These are phyloP conservation scores for Leucosporidium yakuticum DNA, from an alignment of 768 basidiomycete genomes.

Conservation along the genomic window DNA sequence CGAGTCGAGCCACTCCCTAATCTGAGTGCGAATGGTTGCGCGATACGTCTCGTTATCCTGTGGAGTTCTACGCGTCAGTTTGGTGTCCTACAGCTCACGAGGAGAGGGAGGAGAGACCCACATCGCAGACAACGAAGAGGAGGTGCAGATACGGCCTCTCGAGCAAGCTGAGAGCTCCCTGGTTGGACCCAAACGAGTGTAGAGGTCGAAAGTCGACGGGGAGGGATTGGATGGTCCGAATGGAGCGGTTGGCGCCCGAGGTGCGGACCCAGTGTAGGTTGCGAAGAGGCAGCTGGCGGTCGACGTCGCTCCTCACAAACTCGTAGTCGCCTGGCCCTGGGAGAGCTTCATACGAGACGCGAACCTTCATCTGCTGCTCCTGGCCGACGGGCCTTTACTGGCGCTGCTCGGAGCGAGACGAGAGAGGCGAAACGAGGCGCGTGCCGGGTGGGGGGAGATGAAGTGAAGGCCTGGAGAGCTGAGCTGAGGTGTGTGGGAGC, in stretches of 20 bases:
- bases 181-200: slow-evolving; percentile 45
- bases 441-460: no score
- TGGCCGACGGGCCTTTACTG: no score
- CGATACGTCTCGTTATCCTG: slow-evolving; percentile 72
- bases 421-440: no score
- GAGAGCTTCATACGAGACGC: slow-evolving; percentile 1
- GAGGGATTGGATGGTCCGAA: slow-evolving; percentile 83
- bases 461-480: no score
- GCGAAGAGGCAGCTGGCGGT: slow-evolving; percentile 58
- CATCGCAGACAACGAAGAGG: slow-evolving; percentile 83
- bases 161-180: slow-evolving; percentile 64
- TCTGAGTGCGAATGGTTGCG: slow-evolving; percentile 67
- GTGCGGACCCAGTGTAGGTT: slow-evolving; percentile 88
- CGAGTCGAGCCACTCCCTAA: slow-evolving; percentile 81
- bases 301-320: slow-evolving; percentile 26
- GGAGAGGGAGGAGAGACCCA: slow-evolving; percentile 44
- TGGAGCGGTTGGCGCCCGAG: slow-evolving; percentile 50
- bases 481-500: no score
- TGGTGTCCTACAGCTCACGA: slow-evolving; percentile 13
- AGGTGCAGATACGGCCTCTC: slow-evolving; percentile 82
- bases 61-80: not conserved
- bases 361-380: not conserved
- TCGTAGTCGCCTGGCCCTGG: slow-evolving; percentile 17
- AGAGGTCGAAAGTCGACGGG: slow-evolving; percentile 65
- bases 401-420: no score